Conservation (phyloP, 73 alveolate species). For the Blepharisma stoltei region DNA sequence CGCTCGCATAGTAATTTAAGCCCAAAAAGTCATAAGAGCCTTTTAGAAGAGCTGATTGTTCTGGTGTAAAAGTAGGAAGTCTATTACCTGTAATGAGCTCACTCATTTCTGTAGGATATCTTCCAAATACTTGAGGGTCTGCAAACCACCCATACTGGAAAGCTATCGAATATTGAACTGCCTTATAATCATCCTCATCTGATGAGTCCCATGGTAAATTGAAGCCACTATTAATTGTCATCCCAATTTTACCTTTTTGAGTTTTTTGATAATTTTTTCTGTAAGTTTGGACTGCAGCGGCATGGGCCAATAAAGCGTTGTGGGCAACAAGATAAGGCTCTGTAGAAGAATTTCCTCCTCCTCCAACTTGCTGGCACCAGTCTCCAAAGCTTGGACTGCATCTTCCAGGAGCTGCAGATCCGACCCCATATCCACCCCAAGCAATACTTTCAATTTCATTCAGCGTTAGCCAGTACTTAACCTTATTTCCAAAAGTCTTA, state of each 20-base stretch:
- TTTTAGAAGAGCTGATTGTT: not conserved
- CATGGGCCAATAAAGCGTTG: slow-evolving; percentile 46
- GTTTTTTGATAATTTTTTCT: slow-evolving; percentile 43
- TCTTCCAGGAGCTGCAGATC: slow-evolving; percentile 50
- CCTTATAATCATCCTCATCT: slow-evolving; percentile 41
- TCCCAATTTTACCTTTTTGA: slow-evolving; percentile 43
- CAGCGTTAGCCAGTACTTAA: slow-evolving; percentile 46
- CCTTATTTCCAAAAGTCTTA: slow-evolving; percentile 41
- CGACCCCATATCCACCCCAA: slow-evolving; percentile 55
- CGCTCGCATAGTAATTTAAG: slow-evolving; percentile 36
- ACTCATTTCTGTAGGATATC: slow-evolving; percentile 41
- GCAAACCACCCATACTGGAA: slow-evolving; percentile 40
- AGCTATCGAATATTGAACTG: slow-evolving; percentile 28
- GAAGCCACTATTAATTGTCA: slow-evolving; percentile 38
- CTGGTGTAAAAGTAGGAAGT: slow-evolving; percentile 41
- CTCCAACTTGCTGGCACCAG: slow-evolving; percentile 43
- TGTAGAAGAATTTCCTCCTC: slow-evolving; percentile 49
- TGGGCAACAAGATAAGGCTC: slow-evolving; percentile 54
- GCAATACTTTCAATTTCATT: slow-evolving; percentile 47
- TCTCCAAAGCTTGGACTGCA: slow-evolving; percentile 33
- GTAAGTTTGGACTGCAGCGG: slow-evolving; percentile 45
- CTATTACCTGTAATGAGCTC: slow-evolving; percentile 5
- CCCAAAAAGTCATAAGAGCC: slow-evolving; percentile 46
- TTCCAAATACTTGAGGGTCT: slow-evolving; percentile 45
- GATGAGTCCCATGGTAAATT: slow-evolving; percentile 37